Evolutionary conservation across 2,329 filamentous ascomycete genomes (phyloP), one percentile per base, ranked within the genome.

Genomic region (Botrytis sinoallii): DNA sequence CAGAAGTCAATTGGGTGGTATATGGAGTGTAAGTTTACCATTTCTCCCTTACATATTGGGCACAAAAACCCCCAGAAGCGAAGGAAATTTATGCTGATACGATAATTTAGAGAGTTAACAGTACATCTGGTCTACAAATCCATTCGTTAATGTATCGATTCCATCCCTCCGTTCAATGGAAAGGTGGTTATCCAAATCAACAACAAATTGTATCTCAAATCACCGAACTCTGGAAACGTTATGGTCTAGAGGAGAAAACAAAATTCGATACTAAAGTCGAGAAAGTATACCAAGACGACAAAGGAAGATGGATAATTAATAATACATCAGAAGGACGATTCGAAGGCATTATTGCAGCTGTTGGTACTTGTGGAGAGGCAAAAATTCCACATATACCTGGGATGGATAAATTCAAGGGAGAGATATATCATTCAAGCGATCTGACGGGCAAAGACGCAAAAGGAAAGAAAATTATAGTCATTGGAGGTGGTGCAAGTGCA

Each of bases 61-160:
- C 8, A 55, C n/a, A 55, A 12, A 1, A 6, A 20, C 3, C 7
- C 5, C 46, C 9, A 4, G 46, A 42, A 48, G 16, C 42, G 42
- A 44, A 44, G 42, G 2, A 6, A 20, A 32, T 67, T 3, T 8
- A 40, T 55, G 18, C 70, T 60, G 46, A 52, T 52, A 42, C 40
- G 65, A 64, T 2, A 2, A 6, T 2, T 8, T 74, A 93, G 90
- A 87, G 88, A 82, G 92, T 96, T 59, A 95, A 96, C 83, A 92
- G 92, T 70, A 95, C 92, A 0, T 95, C 92, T 0, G 89, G 92
- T 25, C 86, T 97, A 0, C 93, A 96, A 79, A 95, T 97, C 35
- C 93, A 97, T 81, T 93, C 90, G 32, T 82, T 95, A 74, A 96
- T 96, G 93, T 97, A 95, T 82, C 89, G 93, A 35, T 97, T 97